Conservation (phyloP, 192 early-diverging fungal species). For the Globomyces pollinis-pini region DNA sequence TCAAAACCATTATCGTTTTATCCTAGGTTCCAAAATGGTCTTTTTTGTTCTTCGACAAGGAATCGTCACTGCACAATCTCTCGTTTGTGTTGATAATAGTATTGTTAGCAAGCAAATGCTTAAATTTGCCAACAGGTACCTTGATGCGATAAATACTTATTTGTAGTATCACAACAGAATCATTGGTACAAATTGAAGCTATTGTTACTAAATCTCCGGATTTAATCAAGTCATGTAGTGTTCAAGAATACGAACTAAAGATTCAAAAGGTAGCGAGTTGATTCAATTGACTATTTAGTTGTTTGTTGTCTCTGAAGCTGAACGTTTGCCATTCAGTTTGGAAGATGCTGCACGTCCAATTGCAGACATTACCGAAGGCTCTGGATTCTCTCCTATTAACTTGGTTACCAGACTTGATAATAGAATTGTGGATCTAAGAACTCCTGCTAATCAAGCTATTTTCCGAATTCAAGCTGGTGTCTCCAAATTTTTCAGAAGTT, state of each 20-base stretch:
- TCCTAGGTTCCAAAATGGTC: conserved; percentile 66
- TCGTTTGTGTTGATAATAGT: conserved; percentile 62
- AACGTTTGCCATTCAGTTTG: conserved; percentile 79
- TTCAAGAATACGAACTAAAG: conserved; percentile 85
- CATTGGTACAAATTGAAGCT: conserved; percentile 83
- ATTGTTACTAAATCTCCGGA: conserved; percentile 68
- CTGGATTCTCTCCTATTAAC: conserved; percentile 64
- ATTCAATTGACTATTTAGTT: conserved; percentile 26
- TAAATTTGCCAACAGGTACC: conserved; percentile 74
- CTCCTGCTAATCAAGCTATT: conserved; percentile 91
- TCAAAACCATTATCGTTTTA: conserved; percentile 1
- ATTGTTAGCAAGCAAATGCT: conserved; percentile 92
- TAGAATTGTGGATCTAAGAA: conserved; percentile 42
- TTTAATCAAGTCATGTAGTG: conserved; percentile 84
- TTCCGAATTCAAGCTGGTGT: conserved; percentile 96
- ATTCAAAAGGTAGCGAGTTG: conserved; percentile 70
- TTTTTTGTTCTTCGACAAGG: conserved; percentile 89
- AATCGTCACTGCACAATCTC: conserved; percentile 81
- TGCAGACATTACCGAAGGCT: conserved; percentile 64
- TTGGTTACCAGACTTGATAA: conserved; percentile 92
- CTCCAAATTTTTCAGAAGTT: conserved; percentile 92
- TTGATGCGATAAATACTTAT: conserved; percentile 47
- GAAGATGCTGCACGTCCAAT: conserved; percentile 88
- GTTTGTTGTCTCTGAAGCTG: conserved; percentile 66
- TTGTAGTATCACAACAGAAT: conserved; percentile 79